Evolutionary conservation across 495 filamentous ascomycete species (phyloP).

Genomic region (Emericellopsis terricola): DNA sequence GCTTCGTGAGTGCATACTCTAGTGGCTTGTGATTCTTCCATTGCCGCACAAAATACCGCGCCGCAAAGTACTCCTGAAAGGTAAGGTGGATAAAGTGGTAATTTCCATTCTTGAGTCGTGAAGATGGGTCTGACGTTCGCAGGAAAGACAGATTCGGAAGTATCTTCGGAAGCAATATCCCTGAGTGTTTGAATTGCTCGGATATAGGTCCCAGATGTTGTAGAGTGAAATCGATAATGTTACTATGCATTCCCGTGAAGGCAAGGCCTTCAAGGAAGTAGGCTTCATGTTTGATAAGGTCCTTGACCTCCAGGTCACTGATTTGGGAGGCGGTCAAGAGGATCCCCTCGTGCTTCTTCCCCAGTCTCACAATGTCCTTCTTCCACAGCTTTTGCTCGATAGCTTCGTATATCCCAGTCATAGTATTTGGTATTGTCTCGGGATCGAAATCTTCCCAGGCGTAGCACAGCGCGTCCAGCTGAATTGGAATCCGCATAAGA

Average conservation of each 20-base stretch:
- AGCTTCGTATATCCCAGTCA: slow-evolving; percentile 23
- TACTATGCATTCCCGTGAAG: slow-evolving; percentile 18
- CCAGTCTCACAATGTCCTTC: slow-evolving; percentile 18
- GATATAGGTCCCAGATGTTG: slow-evolving; percentile 8
- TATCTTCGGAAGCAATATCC: slow-evolving; percentile 3
- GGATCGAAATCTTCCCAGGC: slow-evolving; percentile 14
- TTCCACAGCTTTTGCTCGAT: slow-evolving; percentile 20
- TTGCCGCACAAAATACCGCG: slow-evolving; percentile 22
- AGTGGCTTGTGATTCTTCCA: too few relatives aligned
- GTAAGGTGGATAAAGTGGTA: slow-evolving; percentile 27
- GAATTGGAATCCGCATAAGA: slow-evolving; percentile 26
- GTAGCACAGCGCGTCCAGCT: slow-evolving; percentile 28
- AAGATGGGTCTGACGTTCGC: slow-evolving; percentile 10
- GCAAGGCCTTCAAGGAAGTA: slow-evolving; percentile 16
- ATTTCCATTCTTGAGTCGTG: slow-evolving; percentile 5
- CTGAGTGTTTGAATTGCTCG: slow-evolving; percentile 4
- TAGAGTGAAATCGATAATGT: slow-evolving; percentile 17
- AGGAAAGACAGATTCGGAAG: slow-evolving; percentile 17
- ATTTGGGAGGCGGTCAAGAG: slow-evolving; percentile 1
- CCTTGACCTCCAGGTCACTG: slow-evolving; percentile 5
- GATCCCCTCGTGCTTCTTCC: slow-evolving; percentile 11
- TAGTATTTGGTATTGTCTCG: slow-evolving; percentile 11
- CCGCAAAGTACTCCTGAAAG: slow-evolving; percentile 24
- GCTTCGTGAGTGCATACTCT: too few relatives aligned
- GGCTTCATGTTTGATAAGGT: slow-evolving; percentile 8